These are phyloP conservation scores for Lepidium aucheri DNA, from an alignment of 345 rosid genomes.

Conservation along the genomic window DNA sequence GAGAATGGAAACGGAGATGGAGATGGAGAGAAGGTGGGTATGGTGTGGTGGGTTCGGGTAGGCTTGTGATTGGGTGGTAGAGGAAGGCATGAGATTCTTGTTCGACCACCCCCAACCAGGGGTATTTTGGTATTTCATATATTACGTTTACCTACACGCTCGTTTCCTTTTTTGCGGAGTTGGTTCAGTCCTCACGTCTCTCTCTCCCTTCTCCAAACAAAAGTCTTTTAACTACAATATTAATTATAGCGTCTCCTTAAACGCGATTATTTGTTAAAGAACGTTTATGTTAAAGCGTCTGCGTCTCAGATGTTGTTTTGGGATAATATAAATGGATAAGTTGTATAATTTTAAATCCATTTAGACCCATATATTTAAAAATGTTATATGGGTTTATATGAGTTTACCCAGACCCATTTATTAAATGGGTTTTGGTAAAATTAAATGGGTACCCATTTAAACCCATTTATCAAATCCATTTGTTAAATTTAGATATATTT, in stretches of 20 bases:
- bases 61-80: constrained; percentile 9
- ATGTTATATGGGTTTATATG: too few species aligned
- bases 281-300: too few species aligned
- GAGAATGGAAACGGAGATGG: background rate
- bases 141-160: background rate
- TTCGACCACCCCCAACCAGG: constrained; percentile 7
- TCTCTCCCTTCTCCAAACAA: background rate
- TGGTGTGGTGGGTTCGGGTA: constrained; percentile 1
- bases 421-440: too few species aligned
- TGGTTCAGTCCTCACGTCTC: background rate
- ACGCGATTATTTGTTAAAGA: background rate
- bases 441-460: too few species aligned
- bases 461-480: too few species aligned
- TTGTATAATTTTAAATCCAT: too few species aligned
- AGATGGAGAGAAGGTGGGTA: background rate
- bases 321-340: too few species aligned
- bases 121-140: background rate
- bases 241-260: background rate
- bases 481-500: too few species aligned
- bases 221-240: background rate
- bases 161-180: background rate
- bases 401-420: too few species aligned
- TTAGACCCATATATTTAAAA: too few species aligned
- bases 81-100: constrained; percentile 12
- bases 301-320: too few species aligned